Evolutionary conservation across 2,329 filamentous ascomycete genomes (phyloP), one percentile per base, ranked within the genome.

Genomic region (Ophiocordyceps robertsii): DNA sequence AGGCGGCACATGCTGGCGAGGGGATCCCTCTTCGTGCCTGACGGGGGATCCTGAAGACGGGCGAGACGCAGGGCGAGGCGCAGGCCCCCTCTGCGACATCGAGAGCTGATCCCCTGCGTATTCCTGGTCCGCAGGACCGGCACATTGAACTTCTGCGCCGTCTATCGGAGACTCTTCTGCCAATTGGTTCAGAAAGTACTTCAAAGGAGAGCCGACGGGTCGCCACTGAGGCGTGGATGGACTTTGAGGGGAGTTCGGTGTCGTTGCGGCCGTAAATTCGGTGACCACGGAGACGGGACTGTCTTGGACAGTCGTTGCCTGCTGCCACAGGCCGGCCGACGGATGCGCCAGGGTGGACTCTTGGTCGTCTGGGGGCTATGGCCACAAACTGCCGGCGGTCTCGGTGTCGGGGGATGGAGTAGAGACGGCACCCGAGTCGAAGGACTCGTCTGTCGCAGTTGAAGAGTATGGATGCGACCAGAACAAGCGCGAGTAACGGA

Each of bases 81-180:
- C 67, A 69, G 69, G 61, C 55, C 67, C 70, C 66, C 68, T 71
- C 68, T 77, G 73, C 66, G 75, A 78, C 77, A 80, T 80, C 67
- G 73, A 71, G 67, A 65, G 65, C 70, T 69, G 68, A 63, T 74
- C 72, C 68, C 73, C 71, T 69, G 62, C 65, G 60, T 63, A 60
- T 62, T 62, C 63, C 58, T 64, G 62, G 63, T 64, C 67, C 61
- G 61, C 62, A 63, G 62, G 65, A 65, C 65, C 67, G 61, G 67
- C 62, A 72, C 75, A 80, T 80, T 69, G 75, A 76, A 67, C 58
- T 52, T 50, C 51, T 37, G 42, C 49, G 38, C 46, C 44, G 29
- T 43, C 45, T 45, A 48, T 42, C 45, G 53, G 49, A 37, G 46
- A 48, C 19, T 45, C 40, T 45, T 46, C 45, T 32, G 50, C 47